Base-by-base conservation (phyloP, 108 stramenopile genomes). In the Cyclostephanos tholiformis region DNA sequence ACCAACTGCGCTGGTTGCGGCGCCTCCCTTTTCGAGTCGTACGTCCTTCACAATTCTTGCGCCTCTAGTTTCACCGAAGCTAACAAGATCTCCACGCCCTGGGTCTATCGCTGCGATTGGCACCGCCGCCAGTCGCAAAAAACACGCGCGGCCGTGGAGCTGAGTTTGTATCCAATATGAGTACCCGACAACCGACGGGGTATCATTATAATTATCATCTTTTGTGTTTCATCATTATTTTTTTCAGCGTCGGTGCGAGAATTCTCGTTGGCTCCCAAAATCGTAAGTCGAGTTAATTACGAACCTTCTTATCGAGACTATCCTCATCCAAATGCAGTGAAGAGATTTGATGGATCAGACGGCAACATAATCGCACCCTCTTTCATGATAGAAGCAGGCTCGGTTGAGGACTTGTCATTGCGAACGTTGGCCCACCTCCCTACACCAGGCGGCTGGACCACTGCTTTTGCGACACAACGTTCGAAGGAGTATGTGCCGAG, bases 21-120 rank as follows among this genome's bases (percentile, higher is more conserved):
- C 80, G 46, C 66, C 72, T 27, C 72, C 46, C 20, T 77, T 72
- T 41, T 84, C 81, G 39, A 91, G 69, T 10, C 89, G 82, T 67
- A 94, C 77, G 53, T 94, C 89, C 67, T 86, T 87, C 23, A 79
- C 88, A 7, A 71, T 57, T 25, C 67, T 84, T 23, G 84, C 82
- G 20, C 82, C 81, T 63, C 77, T 85, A 6, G 76, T 63, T 61
- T 83, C 88, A 25, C 73, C 74, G 69, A 94, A 94, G 13, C 77
- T 77, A 6, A 94, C 93, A 4, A 90, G 71, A 70, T 94, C 93
- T 26, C 93, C 93, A 23, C 93, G 85, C n/a, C 20, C 67, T 69
- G 10, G 93, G 93, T 50, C 77, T 73, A 7, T 58, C 70, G 9
- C 77, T 58, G 19, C 80, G 74, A 39, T 62, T 66, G 8, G 65